These are phyloP conservation scores for Aspergillus costaricaensis DNA, from an alignment of 2,329 filamentous ascomycete species.

Conservation along the genomic window DNA sequence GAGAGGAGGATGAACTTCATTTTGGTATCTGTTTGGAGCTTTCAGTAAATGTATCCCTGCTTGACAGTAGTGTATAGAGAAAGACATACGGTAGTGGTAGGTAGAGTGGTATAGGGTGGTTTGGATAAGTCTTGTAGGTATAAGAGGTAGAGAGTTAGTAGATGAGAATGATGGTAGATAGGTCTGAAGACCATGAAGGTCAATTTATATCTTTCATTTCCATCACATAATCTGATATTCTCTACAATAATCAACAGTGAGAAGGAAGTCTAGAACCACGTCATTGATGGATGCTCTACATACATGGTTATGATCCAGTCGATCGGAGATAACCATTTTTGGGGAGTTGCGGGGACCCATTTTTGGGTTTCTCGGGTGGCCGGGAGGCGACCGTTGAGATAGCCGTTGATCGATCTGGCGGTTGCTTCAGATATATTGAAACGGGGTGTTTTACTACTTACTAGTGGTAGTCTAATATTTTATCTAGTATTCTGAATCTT, in stretches of 20 bases:
- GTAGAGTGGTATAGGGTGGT: not conserved
- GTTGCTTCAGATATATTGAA: too few species aligned
- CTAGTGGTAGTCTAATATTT: too few species aligned
- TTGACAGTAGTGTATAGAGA: too few species aligned
- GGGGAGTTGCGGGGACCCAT: not conserved
- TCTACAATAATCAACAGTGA: too few species aligned
- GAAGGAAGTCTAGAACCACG: not conserved
- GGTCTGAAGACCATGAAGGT: too few species aligned
- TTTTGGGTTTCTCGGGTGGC: not conserved
- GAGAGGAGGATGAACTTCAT: conserved; percentile 3
- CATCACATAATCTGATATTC: accelerated
- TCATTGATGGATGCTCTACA: not conserved
- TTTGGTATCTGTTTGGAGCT: not conserved
- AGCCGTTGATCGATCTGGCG: too few species aligned
- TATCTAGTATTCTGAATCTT: too few species aligned
- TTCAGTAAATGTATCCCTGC: not conserved
- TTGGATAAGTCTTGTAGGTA: not conserved
- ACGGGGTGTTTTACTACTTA: too few species aligned
- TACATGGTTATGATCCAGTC: not conserved
- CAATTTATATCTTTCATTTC: too few species aligned
- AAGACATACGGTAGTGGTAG: not conserved
- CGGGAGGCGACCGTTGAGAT: too few species aligned
- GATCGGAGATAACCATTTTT: not conserved
- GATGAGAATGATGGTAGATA: too few species aligned
- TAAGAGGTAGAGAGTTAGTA: too few species aligned